Conservation (phyloP, 148 eudicot species). For the Amaranthus cruentus region DNA sequence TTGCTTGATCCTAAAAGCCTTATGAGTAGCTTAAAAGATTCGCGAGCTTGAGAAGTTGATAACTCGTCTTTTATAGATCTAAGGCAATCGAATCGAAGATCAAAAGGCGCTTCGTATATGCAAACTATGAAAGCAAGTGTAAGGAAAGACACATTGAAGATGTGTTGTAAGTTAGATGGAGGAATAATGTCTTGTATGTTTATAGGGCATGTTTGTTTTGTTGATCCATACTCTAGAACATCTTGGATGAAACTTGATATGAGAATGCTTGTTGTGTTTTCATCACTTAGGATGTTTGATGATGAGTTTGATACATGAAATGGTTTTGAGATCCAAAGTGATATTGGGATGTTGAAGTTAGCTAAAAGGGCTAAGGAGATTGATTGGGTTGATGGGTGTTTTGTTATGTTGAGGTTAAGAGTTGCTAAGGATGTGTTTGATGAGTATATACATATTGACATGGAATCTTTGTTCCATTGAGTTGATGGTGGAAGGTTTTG, state of each 20-base stretch:
- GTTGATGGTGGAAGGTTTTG: conserved; percentile 53
- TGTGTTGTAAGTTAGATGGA: conserved; percentile 31
- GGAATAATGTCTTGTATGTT: conserved; percentile 28
- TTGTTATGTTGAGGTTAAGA: conserved; percentile 49
- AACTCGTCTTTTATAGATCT: conserved; percentile 40
- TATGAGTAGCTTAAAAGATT: conserved; percentile 41
- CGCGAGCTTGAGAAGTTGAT: conserved; percentile 37
- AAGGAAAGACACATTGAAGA: conserved; percentile 59
- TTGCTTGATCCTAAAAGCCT: conserved; percentile 53
- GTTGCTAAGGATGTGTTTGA: conserved; percentile 50
- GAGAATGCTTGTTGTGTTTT: conserved; percentile 33
- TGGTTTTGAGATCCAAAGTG: conserved; percentile 81
- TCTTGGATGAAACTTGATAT: conserved; percentile 52
- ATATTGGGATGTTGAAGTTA: conserved; percentile 43
- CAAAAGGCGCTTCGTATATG: conserved; percentile 77
- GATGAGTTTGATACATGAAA: conserved; percentile 20
- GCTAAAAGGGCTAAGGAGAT: conserved; percentile 49
- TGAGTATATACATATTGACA: conserved; percentile 48
- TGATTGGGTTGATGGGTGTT: conserved; percentile 31
- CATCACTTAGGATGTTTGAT: conserved; percentile 27
- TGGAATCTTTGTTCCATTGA: conserved; percentile 48
- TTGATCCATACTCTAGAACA: conserved; percentile 58
- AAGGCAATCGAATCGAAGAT: conserved; percentile 52
- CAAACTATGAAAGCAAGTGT: conserved; percentile 62
- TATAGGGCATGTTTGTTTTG: conserved; percentile 28